These are phyloP conservation scores for Candida schatavii DNA, from an alignment of 805 yeast genomes.

Conservation along the genomic window DNA sequence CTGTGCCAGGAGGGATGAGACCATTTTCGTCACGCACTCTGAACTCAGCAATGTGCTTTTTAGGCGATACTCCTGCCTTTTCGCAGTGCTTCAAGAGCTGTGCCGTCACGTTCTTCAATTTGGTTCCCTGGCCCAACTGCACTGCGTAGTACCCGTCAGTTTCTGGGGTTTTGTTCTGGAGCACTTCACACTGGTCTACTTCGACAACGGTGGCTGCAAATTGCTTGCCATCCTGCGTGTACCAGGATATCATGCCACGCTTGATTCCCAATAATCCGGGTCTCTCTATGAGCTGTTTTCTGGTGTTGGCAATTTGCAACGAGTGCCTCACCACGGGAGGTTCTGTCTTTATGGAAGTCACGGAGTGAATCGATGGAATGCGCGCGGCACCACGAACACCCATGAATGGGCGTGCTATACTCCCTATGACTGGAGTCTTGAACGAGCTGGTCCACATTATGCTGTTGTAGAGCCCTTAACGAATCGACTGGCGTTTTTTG, in stretches of 20 bases:
- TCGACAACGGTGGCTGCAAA: constrained; percentile 85
- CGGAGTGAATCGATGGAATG: constrained; percentile 48
- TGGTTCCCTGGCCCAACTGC: constrained; percentile 80
- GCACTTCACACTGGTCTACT: constrained; percentile 84
- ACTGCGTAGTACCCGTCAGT: constrained; percentile 82
- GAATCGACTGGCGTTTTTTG: no score
- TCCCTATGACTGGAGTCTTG: neutral
- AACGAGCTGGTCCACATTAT: constrained; percentile 1
- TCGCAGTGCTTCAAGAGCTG: constrained; percentile 75
- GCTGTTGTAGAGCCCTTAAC: no score
- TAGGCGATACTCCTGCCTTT: constrained; percentile 81
- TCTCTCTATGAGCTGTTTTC: constrained; percentile 72
- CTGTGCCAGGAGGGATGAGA: constrained; percentile 72
- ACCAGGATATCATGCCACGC: constrained; percentile 88
- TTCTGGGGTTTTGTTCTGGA: constrained; percentile 64
- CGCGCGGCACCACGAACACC: constrained; percentile 40
- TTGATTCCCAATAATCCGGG: constrained; percentile 85
- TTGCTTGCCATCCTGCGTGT: constrained; percentile 64
- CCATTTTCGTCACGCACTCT: constrained; percentile 67
- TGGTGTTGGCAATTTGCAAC: constrained; percentile 61
- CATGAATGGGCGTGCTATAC: constrained; percentile 28
- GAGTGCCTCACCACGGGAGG: constrained; percentile 61
- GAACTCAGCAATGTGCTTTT: constrained; percentile 71
- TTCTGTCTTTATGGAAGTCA: constrained; percentile 45
- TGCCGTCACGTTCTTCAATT: constrained; percentile 52